Conservation (phyloP, 345 rosid species). For the Psidium guajava region DNA sequence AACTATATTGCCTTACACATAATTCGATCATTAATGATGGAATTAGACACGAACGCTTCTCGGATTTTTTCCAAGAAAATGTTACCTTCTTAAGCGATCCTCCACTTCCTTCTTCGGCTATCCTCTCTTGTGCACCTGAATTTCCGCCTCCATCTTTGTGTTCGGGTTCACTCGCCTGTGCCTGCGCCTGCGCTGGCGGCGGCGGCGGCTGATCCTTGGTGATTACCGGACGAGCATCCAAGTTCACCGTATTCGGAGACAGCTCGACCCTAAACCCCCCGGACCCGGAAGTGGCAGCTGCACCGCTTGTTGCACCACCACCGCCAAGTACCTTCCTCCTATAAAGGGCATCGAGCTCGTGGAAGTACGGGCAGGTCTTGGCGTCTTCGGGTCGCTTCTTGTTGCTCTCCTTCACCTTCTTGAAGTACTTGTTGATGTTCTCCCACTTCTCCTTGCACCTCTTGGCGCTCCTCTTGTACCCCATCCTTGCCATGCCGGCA, state of each 20-base stretch:
- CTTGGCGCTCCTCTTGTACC: conserved; percentile 31
- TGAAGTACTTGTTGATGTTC: conserved; percentile 50
- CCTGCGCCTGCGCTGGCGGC: not conserved
- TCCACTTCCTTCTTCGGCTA: not conserved
- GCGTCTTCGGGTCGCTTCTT: conserved; percentile 41
- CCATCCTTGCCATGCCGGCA: conserved; percentile 23
- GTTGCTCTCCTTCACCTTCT: conserved; percentile 50
- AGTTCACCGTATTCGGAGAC: not conserved
- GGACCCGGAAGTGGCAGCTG: not conserved
- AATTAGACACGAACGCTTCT: not conserved
- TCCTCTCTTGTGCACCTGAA: not conserved
- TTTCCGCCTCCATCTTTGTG: not conserved
- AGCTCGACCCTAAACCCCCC: not conserved
- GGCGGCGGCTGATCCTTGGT: not conserved
- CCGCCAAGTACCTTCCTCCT: conserved; percentile 13
- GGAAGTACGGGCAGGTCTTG: conserved; percentile 46
- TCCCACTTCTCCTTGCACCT: conserved; percentile 53
- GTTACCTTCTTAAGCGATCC: conserved; percentile 6
- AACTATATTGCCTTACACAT: not conserved
- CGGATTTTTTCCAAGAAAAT: not conserved
- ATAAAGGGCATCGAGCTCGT: conserved; percentile 37
- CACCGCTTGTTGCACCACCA: not conserved
- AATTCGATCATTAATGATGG: not conserved
- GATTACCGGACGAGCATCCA: not conserved
- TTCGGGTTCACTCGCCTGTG: not conserved